Base-by-base conservation (phyloP, 176 grass and related monocot species). In the Hordeum marinum region DNA sequence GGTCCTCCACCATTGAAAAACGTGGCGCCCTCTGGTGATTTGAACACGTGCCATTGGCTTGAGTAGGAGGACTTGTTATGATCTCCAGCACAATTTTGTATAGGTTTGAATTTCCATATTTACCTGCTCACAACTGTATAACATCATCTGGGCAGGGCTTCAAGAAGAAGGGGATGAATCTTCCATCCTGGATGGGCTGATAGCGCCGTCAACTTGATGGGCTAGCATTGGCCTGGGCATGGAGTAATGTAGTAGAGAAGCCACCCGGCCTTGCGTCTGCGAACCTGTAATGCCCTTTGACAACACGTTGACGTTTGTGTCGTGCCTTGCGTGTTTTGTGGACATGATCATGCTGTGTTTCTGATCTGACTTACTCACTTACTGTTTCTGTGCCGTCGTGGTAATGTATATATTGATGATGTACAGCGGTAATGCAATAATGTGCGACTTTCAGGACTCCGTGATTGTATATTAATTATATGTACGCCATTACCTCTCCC, bases 131-230 rank as follows among this genome's bases (percentile, higher is more conserved):
- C 27, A 12, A 62, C 18, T 62, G 65, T 26, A 74, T 90, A 46
- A 90, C 35, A 58, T 35, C 8, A 37, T 72, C 2, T 73, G 21
- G 24, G 2, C 84, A 90, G 88, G 73, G 73, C 45, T 90, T 90
- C 58, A 86, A 82, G 83, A 72, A 68, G 34, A 86, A 60, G 13
- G 76, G 80, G 21, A 61, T 8, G 60, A 82, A 85, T 52, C 12
- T 82, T 84, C 71, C 83, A 14, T 82, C 50, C 65, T 59, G 87
- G 87, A 46, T 14, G 45, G 20, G 73, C 40, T 64, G 80, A 39
- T 83, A 8, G 64, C 55, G 64, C 6, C 39, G 6, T 61, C 29
- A 41, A 50, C 31, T 59, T 61, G 40, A 82, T 77, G 55, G 14
- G 12, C 21, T 9, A 63, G 40, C 36, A 55, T 58, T 32, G 39